phyloP scores from a whole-genome alignment of 352 stramenopile genomes.

The Phytophthora podocarpi region DNA sequence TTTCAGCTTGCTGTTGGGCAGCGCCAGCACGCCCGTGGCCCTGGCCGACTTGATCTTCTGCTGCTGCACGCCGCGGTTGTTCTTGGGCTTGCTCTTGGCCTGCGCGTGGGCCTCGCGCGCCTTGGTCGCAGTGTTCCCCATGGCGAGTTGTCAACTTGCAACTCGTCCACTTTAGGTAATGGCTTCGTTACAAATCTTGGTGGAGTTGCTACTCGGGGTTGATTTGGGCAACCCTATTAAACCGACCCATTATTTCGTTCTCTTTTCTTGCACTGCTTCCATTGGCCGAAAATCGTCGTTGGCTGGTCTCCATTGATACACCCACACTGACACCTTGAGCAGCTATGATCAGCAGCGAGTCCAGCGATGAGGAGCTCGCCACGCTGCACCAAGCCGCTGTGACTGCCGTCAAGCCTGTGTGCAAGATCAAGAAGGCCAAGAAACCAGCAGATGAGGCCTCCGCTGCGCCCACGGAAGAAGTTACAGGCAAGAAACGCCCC shows the following conservation, averaged over 20 bases:
- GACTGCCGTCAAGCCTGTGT: constrained; percentile 29
- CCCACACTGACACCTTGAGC: not conserved
- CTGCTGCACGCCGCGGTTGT: constrained; percentile 69
- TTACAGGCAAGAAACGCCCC: constrained; percentile 20
- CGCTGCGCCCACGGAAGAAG: not conserved
- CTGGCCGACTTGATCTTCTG: constrained; percentile 76
- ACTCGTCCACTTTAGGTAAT: no score
- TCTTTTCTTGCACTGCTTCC: not conserved
- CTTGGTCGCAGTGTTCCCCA: constrained; percentile 75
- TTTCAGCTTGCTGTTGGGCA: constrained; percentile 80
- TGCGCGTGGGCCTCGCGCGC: constrained; percentile 67
- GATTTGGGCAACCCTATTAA: no score
- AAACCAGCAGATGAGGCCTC: constrained; percentile 3
- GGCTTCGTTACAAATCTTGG: no score
- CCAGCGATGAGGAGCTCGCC: constrained; percentile 86
- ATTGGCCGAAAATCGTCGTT: constrained; percentile 16
- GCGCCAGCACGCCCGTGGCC: constrained; percentile 68
- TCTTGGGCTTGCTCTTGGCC: constrained; percentile 85
- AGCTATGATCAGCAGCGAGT: constrained; percentile 89
- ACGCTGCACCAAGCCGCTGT: constrained; percentile 58
- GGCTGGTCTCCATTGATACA: constrained; percentile 18
- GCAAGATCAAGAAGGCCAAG: constrained; percentile 40
- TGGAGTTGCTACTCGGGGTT: no score
- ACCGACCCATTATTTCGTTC: not conserved
- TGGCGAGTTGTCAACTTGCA: no score